Evolutionary conservation across 73 alveolate genomes (phyloP).

Genomic region (Uronychia setigera): DNA sequence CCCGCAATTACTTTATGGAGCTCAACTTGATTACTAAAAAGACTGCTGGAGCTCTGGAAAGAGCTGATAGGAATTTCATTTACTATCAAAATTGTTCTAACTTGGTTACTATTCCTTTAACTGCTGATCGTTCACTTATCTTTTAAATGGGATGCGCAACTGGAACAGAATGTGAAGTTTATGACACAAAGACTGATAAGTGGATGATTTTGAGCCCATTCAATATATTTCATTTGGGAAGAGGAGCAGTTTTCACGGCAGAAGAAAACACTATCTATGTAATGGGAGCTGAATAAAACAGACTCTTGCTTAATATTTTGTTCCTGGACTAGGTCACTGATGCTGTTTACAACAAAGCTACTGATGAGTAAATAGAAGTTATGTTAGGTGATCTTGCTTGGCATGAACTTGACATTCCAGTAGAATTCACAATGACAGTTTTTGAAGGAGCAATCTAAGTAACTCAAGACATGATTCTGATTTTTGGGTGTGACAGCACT

Average conservation of each 20-base stretch:
- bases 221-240: not conserved
- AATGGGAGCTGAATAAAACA: not conserved
- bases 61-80: conserved; percentile 1
- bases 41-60: not conserved
- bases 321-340: not conserved
- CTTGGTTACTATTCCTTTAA: not conserved
- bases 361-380: not conserved
- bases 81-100: not conserved
- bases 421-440: not conserved
- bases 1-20: not conserved
- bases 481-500: conserved; percentile 9
- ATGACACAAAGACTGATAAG: not conserved
- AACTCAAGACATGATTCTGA: not conserved
- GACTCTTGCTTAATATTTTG: not conserved
- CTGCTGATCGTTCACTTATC: not conserved
- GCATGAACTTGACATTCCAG: not conserved
- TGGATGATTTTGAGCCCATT: not conserved
- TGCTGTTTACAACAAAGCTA: not conserved
- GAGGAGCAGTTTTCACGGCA: conserved; percentile 2
- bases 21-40: not conserved
- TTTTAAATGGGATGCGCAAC: conserved; percentile 5
- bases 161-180: conserved; percentile 3
- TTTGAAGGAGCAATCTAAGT: conserved; percentile 17
- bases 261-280: conserved; percentile 1
- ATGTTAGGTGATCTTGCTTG: not conserved